Base-by-base conservation (phyloP, 176 grass and related monocot species). In the Musa itinerans region DNA sequence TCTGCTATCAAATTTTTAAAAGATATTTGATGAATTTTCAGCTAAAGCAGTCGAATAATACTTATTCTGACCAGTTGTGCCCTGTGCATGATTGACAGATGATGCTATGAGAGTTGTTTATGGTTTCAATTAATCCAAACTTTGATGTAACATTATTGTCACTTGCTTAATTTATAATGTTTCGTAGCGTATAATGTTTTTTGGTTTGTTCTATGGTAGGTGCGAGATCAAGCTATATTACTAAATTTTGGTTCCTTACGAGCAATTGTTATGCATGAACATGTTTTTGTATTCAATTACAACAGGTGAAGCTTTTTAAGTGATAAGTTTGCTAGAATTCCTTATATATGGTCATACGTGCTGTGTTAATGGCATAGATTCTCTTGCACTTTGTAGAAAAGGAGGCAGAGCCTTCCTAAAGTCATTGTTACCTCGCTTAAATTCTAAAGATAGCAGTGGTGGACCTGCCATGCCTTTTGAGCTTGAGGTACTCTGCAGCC, bases 221-320 rank as follows among this genome's bases (percentile, higher is more conserved):
- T 94, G 53, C 88, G 95, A 71, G 95, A 98, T 19, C 90, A 98
- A 85, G 95, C 95, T 58, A 94, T 98, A 78, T 84, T 98, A 65
- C 63, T 98, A 54, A 98, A 98, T 73, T 88, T 98, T 75, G 95
- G 95, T 78, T 84, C 95, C 27, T 86, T 98, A 78, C 78, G 95
- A 83, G 90, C 95, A 89, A 98, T 98, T 82, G 95, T 91, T 54
- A 98, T 86, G 88, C 84, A 87, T 74, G 95, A 93, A 52, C 80
- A 83, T 61, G 86, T 98, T 78, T 83, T 98, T 84, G 85, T 98
- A 80, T 98, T 98, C 71, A 89, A 98, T 62, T 98, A 94, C 75
- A 94, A 94, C 76, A 89, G 95, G 95, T 98, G 77, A 86, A 76
- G 70, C 71, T 74, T 15, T 72, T 80, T 2, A 24, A 71, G 12